Base-by-base conservation (phyloP, 352 stramenopile genomes). In the Blastocystis sp. region DNA sequence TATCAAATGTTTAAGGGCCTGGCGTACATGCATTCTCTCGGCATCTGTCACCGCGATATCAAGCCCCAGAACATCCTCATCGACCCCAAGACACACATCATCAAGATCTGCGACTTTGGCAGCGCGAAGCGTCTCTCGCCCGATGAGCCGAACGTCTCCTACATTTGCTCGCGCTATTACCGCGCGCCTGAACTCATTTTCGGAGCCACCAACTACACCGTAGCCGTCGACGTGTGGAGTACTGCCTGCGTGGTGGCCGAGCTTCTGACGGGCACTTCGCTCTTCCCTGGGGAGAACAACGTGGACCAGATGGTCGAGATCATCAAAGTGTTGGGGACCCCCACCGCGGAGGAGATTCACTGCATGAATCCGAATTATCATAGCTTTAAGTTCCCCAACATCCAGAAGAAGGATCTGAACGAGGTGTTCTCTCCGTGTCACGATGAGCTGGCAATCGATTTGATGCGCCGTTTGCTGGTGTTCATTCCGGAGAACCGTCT, bases 81-180 rank as follows among this genome's bases (percentile, higher is more conserved):
- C 66, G 95, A 99, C 91, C 96, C 97, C 21, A 93, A 94, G 41
- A 98, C 95, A 37, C 96, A 98, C 88, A 94, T 98, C 39, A 93
- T 99, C 70, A 99, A 99, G 92, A 94, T 99, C 13, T 99, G 97
- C 91, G 97, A 99, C 93, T 99, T 99, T 94, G 97, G 97, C 69
- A 92, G 94, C 88, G 94, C 95, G 74, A 97, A 97, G 82, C 93
- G 96, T 50, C 93, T 99, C 31, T 95, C 98, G 41, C 94, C 94
- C 90, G 98, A 98, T 61, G 97, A 99, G 91, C 97, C 97, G 10
- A 99, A 99, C 91, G 97, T 99, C 19, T 98, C 95, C 77, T 99
- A 99, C 93, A 99, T 99, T 92, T 99, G 97, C 92, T 98, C 94
- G 45, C 93, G 96, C 33, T 99, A 99, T 92, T 99, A 99, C 91